phyloP scores from a whole-genome alignment of 1,284 basidiomycete genomes.

The Apiotrichum veenhuisii region DNA sequence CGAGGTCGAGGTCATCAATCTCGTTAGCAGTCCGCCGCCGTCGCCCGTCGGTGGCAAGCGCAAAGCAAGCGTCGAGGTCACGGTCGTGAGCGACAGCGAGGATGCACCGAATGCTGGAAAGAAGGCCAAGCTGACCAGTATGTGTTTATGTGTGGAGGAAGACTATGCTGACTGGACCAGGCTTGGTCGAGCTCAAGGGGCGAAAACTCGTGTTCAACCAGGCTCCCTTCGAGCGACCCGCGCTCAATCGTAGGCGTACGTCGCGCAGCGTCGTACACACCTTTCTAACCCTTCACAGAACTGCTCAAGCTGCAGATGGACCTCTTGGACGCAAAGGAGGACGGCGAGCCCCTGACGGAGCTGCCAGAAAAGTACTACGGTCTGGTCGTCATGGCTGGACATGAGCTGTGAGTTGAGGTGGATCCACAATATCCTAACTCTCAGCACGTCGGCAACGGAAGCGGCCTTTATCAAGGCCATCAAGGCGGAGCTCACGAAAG shows the following conservation, averaged over 20 bases:
- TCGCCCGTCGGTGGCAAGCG: too few relatives aligned
- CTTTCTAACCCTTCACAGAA: not conserved
- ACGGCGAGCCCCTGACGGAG: constrained; percentile 16
- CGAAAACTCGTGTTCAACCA: constrained; percentile 30
- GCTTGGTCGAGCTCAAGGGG: constrained; percentile 30
- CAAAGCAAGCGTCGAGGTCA: too few relatives aligned
- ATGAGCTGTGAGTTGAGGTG: constrained; percentile 33
- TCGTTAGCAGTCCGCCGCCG: too few relatives aligned
- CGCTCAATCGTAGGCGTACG: constrained; percentile 25
- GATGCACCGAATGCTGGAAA: not conserved
- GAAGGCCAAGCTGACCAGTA: constrained; percentile 2
- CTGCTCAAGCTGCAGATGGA: constrained; percentile 12
- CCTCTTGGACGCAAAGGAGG: constrained; percentile 32
- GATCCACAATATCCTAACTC: not conserved
- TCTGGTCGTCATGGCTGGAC: constrained; percentile 37
- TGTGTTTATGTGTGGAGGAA: constrained; percentile 8
- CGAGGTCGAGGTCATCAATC: too few relatives aligned
- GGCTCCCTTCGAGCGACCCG: constrained; percentile 1
- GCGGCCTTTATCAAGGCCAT: constrained; percentile 33
- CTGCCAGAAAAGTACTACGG: constrained; percentile 35
- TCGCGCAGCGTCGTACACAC: too few relatives aligned
- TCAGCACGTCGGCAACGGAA: constrained; percentile 28
- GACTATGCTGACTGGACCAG: constrained; percentile 13
- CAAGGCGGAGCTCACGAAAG: constrained; percentile 23
- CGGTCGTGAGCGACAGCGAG: too few relatives aligned